Percentiles rank a stretch among this genome's conserved stretches.
phyloP scores from a whole-genome alignment of 495 filamentous ascomycete species.

The Polyplosphaeria fusca region DNA sequence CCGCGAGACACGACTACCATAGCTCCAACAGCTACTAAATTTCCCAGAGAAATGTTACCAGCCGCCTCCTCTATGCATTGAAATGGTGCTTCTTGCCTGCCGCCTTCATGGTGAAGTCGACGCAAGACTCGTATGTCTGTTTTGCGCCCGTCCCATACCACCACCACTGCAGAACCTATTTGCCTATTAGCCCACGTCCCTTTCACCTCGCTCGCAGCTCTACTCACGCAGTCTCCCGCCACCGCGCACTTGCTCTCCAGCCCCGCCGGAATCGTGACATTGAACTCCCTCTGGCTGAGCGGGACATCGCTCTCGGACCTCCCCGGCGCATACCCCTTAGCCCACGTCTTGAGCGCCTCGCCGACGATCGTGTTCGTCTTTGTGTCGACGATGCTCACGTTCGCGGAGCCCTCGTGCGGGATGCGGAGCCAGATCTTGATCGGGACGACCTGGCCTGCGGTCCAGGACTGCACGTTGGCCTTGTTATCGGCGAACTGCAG shows the following conservation, averaged over 20 bases:
- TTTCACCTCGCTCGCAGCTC: not conserved
- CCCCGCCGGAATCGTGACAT: slow-evolving; percentile 26
- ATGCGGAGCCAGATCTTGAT: slow-evolving; percentile 30
- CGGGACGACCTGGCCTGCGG: slow-evolving; percentile 17
- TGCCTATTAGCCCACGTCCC: not conserved
- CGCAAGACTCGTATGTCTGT: slow-evolving; percentile 33
- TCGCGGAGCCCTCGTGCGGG: slow-evolving; percentile 29
- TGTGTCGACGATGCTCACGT: slow-evolving; percentile 33
- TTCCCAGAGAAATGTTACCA: too few relatives aligned
- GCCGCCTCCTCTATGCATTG: too few relatives aligned
- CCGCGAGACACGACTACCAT: too few relatives aligned
- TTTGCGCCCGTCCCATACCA: slow-evolving; percentile 29
- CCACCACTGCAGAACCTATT: slow-evolving; percentile 34
- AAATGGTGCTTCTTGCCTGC: too few relatives aligned
- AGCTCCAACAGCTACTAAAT: too few relatives aligned
- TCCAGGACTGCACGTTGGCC: slow-evolving; percentile 27
- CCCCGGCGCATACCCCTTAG: slow-evolving; percentile 28
- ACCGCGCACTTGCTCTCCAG: slow-evolving; percentile 24
- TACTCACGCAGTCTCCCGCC: slow-evolving; percentile 30
- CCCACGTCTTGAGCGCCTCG: slow-evolving; percentile 28
- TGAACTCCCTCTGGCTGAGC: slow-evolving; percentile 29
- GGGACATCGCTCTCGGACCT: slow-evolving; percentile 14
- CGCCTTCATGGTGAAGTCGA: slow-evolving; percentile 24
- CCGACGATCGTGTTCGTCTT: slow-evolving; percentile 26
- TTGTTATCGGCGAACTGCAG: slow-evolving; percentile 32